A percentile compares a stretch with the other conserved stretches of the same genome.
Evolutionary conservation across 495 filamentous ascomycete species (phyloP).

Genomic region (Viridothelium virens): DNA sequence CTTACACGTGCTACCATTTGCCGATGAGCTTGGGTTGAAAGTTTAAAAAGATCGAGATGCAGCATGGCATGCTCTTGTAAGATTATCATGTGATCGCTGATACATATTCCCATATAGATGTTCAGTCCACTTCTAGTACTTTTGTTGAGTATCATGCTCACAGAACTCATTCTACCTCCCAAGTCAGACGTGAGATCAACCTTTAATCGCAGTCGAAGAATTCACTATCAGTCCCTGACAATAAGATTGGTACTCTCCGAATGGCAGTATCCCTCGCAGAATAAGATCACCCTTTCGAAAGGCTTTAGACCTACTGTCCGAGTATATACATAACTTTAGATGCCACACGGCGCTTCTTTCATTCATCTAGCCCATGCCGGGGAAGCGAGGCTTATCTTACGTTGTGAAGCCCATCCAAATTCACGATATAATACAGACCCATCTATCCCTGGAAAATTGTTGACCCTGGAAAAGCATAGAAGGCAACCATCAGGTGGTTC

Average conservation of each 20-base stretch:
- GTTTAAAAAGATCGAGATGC: conserved; percentile 53
- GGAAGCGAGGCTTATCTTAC: no score
- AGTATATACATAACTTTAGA: no score
- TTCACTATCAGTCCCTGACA: background rate
- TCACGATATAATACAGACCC: no score
- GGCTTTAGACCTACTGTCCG: no score
- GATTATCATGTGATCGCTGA: background rate
- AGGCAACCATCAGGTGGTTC: no score
- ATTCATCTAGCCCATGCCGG: no score
- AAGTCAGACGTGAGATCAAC: background rate
- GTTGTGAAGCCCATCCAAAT: no score
- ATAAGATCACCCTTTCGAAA: no score
- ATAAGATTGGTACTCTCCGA: background rate
- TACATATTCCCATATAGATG: conserved; percentile 13
- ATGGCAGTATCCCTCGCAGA: no score
- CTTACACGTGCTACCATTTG: conserved; percentile 78
- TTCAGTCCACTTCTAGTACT: background rate
- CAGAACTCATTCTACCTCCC: background rate
- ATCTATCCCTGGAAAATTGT: no score
- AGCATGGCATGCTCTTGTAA: background rate
- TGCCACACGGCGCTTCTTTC: no score
- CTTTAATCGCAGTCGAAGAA: background rate
- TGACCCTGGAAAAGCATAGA: no score
- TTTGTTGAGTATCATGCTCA: background rate
- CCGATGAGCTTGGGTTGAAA: conserved; percentile 85